phyloP scores from a whole-genome alignment of 2,329 filamentous ascomycete genomes.

The Fusarium fracticaudum region DNA sequence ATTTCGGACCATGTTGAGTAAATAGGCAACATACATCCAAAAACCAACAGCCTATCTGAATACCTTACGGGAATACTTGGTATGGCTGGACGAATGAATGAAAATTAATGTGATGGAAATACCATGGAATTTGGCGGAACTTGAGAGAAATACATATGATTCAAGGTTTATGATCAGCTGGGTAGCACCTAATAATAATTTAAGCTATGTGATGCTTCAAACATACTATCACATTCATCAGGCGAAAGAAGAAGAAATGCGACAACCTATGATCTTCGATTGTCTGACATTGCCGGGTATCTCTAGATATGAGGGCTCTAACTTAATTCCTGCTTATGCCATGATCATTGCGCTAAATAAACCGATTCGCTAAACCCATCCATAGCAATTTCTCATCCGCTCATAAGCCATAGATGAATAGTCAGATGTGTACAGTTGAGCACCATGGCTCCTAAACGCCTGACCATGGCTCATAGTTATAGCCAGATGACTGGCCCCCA shows the following conservation, averaged over 20 bases:
- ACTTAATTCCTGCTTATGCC: neutral
- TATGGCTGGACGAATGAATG: neutral
- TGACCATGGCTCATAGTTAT: constrained; percentile 40
- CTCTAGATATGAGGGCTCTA: constrained; percentile 3
- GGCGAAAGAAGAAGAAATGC: neutral
- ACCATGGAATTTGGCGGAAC: constrained; percentile 6
- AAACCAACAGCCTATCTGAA: neutral
- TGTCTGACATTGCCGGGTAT: constrained; percentile 8
- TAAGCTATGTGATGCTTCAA: neutral
- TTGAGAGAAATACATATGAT: neutral
- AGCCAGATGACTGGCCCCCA: constrained; percentile 37
- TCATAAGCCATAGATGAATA: neutral
- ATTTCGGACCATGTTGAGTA: constrained; percentile 43
- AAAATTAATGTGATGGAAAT: constrained; percentile 11
- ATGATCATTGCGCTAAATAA: neutral
- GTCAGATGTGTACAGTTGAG: neutral
- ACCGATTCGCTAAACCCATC: neutral
- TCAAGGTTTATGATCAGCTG: neutral
- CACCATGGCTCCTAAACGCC: neutral
- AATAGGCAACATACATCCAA: neutral
- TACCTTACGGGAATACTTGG: neutral
- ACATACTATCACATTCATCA: neutral
- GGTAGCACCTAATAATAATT: constrained; percentile 6
- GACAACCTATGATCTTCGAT: neutral
- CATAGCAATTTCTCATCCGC: neutral